Conservation (phyloP, 768 basidiomycete genomes). For the Lentinula detonsa region DNA sequence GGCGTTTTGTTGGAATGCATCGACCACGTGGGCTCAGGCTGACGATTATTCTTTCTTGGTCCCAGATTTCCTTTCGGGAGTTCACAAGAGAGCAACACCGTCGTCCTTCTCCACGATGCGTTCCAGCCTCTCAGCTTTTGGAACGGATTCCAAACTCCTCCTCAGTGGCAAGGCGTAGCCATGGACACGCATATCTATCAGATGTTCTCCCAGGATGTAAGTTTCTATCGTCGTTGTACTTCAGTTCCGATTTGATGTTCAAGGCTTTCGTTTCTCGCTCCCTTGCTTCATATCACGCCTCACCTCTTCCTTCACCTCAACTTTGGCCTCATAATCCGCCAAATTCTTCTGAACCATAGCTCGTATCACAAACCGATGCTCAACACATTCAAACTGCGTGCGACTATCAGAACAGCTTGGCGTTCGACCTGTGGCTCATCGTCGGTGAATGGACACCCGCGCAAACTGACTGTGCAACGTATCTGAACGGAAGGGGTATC, state of each 20-base stretch:
- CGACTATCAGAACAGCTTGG: conserved; percentile 33
- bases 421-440: conserved; percentile 69
- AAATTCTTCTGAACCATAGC: not conserved
- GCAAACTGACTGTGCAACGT: conserved; percentile 71
- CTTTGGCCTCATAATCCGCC: not conserved
- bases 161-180: conserved; percentile 56
- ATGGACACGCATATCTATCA: conserved; percentile 82
- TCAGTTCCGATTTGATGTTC: not conserved
- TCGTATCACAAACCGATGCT: not conserved
- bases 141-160: conserved; percentile 52
- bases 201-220: conserved; percentile 55
- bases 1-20: not conserved
- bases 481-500: conserved; percentile 77
- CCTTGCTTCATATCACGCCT: not conserved
- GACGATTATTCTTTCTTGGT: not conserved
- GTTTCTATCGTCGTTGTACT: conserved; percentile 23
- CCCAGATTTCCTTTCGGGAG: conserved; percentile 29
- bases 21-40: not conserved
- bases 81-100: conserved; percentile 49
- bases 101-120: conserved; percentile 71
- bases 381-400: conserved; percentile 61
- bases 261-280: not conserved
- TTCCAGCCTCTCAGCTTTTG: conserved; percentile 73
- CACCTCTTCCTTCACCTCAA: too few relatives aligned
- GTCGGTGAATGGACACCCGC: conserved; percentile 89